Evolutionary conservation across 768 basidiomycete genomes (phyloP), one percentile per base, ranked within the genome.

Genomic region (Amanita rubescens): DNA sequence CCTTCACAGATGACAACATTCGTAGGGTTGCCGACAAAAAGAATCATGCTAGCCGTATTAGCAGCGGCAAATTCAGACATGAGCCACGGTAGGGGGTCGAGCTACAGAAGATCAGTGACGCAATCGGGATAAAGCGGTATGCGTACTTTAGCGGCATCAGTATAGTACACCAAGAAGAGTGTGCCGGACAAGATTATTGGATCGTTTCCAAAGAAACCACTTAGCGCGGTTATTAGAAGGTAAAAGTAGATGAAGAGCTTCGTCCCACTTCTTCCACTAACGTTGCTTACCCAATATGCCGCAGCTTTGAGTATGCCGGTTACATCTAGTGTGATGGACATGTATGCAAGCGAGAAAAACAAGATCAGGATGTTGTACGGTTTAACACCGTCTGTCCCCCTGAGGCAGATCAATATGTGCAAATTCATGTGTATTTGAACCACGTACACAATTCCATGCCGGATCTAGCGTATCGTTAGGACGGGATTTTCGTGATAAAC

Each of bases 311-410:
- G 75, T 14, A 94, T 75, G 5, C 95, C 95, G 0, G 93, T 93
- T 7, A 85, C 78, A 62, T 97, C 95, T 38, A 97, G 76, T 0
- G 94, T 90, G 32, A 96, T 86, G 4, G 93, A 84, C 75, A 96
- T 86, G 69, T 97, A 97, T 0, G 94, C 92, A 46, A 96, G 75
- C 2, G 88, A 90, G 60, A 92, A 83, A 70, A 98, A 97, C 1
- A 98, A 71, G 22, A 91, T 90, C 66, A 98, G 80, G 58, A 98
- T 94, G 64, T 96, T 90, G 62, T 94, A 90, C 0, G 94, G 94
- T 59, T 87, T 81, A 22, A 97, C 79, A 3, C 86, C 86, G 55
- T 85, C 84, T 61, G 62, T 65, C 4, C 59, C 61, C 37, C 58
- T 65, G 17, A 20, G 5, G 6, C 5, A 11, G 25, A 25, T 45